These are phyloP conservation scores for Yamadazyma nakazawae DNA, from an alignment of 805 yeast species.

Conservation along the genomic window DNA sequence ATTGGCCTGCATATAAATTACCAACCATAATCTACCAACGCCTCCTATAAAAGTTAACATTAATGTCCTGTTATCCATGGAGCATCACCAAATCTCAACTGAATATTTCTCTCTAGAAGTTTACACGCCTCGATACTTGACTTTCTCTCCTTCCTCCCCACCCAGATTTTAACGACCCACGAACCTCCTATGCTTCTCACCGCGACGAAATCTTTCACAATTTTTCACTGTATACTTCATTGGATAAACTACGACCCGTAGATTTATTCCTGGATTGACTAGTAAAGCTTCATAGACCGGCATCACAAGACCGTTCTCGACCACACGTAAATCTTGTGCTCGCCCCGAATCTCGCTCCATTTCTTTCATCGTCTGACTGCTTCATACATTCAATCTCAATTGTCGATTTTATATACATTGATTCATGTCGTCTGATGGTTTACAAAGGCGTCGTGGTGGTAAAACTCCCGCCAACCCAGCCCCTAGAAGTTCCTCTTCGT, in stretches of 20 bases:
- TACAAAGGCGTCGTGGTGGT: constrained; percentile 82
- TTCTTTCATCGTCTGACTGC: neutral
- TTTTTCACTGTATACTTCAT: neutral
- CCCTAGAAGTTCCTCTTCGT: constrained; percentile 18
- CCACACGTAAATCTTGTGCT: no score
- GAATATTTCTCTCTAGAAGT: no score
- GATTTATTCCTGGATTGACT: neutral
- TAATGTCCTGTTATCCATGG: no score
- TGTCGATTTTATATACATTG: neutral
- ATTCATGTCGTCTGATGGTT: constrained; percentile 42
- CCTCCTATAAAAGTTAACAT: no score
- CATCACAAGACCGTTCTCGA: no score
- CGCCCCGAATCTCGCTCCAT: neutral
- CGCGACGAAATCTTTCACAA: neutral
- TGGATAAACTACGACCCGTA: neutral
- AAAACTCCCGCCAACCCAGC: constrained; percentile 27
- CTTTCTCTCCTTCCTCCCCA: no score
- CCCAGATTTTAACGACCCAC: neutral
- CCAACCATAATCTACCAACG: no score
- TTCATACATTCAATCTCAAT: neutral
- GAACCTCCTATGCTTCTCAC: neutral
- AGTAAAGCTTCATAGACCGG: neutral
- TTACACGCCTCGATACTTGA: no score
- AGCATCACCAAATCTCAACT: no score
- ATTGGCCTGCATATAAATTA: no score